Evolutionary conservation across 2,329 filamentous ascomycete species (phyloP), one percentile per base, ranked within the genome.

Genomic region (Dactylellina parvicollis): DNA sequence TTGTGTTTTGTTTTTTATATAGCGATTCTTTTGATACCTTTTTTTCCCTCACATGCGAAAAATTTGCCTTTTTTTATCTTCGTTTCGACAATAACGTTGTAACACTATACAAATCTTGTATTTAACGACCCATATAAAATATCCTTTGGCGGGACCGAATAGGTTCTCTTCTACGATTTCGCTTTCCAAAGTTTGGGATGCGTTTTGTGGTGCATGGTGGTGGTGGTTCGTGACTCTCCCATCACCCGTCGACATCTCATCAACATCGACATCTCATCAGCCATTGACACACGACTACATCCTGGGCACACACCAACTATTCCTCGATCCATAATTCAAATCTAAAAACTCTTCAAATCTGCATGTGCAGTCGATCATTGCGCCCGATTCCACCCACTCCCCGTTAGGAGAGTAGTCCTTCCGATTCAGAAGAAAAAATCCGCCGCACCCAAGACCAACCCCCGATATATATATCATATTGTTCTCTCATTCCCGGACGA

Each of bases 381-480:
- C 81, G 81, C 80, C 82, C 81, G 79, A 81, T 81, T 78, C 79
- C 81, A 83, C 77, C 75, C 80, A n/a, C n/a, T 79, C 78, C 59
- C 52, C 55, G n/a, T 16, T 49, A 49, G 49, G 47, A 56, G 57
- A 54, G 52, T n/a, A 67, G 67, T 44, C 32, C 16, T 24, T 12
- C 46, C 44, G 12, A 7, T 36, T 12, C 9, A 49, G 75, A 79
- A 79, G 79, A 79, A 64, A 66, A 76, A 79, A 81, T 80, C 80
- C 79, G 82, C 81, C 81, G 81, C 81, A 82, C 81, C 81, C 81
- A 82, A 82, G 81, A 82, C 81, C 80, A 78, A 80, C 79, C 81
- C 80, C 81, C 77, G 7, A 18, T 7, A 22, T 47, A 80, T 80
- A 79, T 79, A 81, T 54, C 18, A 22, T 36, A 18, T 54, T 70